Percentiles rank a stretch among this genome's conserved stretches.
phyloP scores from a whole-genome alignment of 108 stramenopile genomes.

The Cyclotella sp. region DNA sequence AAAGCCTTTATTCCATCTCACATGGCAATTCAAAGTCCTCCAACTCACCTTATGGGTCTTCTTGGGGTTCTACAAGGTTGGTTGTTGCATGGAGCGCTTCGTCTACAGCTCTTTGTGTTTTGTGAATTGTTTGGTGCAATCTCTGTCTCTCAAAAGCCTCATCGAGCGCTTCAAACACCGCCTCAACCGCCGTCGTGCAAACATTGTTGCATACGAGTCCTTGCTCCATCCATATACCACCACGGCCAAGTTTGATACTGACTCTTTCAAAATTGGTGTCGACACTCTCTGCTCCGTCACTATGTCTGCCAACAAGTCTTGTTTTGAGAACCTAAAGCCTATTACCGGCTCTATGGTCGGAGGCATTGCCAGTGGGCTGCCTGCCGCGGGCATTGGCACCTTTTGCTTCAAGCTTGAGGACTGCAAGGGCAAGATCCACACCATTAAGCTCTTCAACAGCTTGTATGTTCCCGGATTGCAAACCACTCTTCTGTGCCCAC shows the following conservation, averaged over 20 bases:
- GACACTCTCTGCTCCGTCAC: constrained; percentile 24
- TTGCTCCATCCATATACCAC: neutral
- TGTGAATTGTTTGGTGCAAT: neutral
- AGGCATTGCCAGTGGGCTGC: neutral
- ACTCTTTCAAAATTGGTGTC: constrained; percentile 36
- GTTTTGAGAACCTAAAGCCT: constrained; percentile 6
- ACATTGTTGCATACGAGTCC: constrained; percentile 4
- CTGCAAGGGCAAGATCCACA: neutral
- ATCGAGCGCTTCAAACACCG: neutral
- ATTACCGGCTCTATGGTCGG: neutral
- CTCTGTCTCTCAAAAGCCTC: neutral
- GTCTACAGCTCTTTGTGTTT: constrained; percentile 11
- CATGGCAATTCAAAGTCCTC: constrained; percentile 8
- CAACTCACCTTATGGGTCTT: neutral
- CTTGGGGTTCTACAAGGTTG: constrained; percentile 13
- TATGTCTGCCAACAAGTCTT: constrained; percentile 6
- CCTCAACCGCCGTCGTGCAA: neutral
- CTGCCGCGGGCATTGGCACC: constrained; percentile 6
- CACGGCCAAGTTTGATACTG: constrained; percentile 15
- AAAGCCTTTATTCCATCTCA: constrained; percentile 3
- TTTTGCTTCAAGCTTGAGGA: constrained; percentile 22
- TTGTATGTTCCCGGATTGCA: constrained; percentile 9
- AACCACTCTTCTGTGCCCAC: constrained; percentile 2
- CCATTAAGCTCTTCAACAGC: constrained; percentile 15
- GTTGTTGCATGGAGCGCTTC: constrained; percentile 23